Percentiles rank a stretch among this genome's conserved stretches.
Evolutionary conservation across 179 eudicot species (phyloP).

Genomic region (Spergularia azorica): DNA sequence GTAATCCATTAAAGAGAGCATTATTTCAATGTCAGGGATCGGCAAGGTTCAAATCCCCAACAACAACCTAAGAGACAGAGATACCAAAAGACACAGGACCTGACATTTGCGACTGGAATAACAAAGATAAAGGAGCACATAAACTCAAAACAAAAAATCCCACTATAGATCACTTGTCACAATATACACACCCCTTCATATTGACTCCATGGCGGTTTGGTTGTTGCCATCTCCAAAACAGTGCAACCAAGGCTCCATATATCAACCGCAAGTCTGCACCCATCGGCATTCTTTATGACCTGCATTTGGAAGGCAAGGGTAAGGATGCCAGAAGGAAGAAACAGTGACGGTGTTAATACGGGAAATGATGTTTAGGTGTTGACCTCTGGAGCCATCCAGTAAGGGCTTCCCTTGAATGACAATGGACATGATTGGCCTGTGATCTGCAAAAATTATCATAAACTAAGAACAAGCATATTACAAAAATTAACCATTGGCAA

Average conservation of each 20-base stretch:
- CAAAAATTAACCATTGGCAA: neutral
- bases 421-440: constrained; percentile 86
- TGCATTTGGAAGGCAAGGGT: constrained; percentile 31
- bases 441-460: constrained; percentile 51
- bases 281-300: constrained; percentile 82
- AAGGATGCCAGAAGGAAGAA: neutral
- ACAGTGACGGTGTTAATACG: neutral
- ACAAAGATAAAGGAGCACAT: neutral
- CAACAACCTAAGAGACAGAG: neutral
- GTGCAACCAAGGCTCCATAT: constrained; percentile 99
- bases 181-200: constrained; percentile 86
- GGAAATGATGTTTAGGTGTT: constrained; percentile 15
- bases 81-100: neutral
- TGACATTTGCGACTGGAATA: constrained; percentile 7
- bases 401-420: constrained; percentile 95
- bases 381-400: constrained; percentile 99
- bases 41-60: neutral
- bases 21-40: neutral
- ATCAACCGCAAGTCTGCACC: constrained; percentile 84
- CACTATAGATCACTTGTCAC: neutral
- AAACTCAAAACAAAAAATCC: neutral
- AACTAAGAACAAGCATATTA: neutral
- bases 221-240: constrained; percentile 89
- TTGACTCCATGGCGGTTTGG: constrained; percentile 98
- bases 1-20: neutral